These are phyloP conservation scores for Polytrichum commune DNA, from an alignment of 225 moss, liverwort and hornwort species.

Conservation along the genomic window DNA sequence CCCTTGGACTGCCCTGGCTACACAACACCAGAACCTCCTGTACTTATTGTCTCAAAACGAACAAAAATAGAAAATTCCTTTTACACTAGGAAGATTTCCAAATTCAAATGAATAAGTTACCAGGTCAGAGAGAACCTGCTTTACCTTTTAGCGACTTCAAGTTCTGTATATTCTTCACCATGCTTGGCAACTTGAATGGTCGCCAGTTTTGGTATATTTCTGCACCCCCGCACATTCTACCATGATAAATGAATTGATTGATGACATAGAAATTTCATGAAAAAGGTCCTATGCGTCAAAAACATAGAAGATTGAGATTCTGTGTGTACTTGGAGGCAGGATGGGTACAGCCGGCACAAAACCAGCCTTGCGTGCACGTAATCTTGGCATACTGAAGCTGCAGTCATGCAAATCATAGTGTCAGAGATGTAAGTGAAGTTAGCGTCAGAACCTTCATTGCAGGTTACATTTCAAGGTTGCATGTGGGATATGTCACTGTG, in stretches of 20 bases:
- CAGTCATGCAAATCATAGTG: conserved; percentile 6
- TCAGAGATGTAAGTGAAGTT: too few relatives aligned
- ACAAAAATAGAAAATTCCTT: too few relatives aligned
- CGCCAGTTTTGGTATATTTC: conserved; percentile 71
- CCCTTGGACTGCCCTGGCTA: too few relatives aligned
- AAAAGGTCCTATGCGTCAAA: too few relatives aligned
- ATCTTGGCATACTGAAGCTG: conserved; percentile 66
- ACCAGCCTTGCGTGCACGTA: conserved; percentile 74
- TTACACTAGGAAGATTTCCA: too few relatives aligned
- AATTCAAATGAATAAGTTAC: not conserved
- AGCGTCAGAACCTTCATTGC: too few relatives aligned
- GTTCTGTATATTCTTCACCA: conserved; percentile 53
- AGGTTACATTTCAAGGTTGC: too few relatives aligned
- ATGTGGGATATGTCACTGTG: not conserved
- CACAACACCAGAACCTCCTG: too few relatives aligned
- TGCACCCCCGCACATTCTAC: conserved; percentile 19
- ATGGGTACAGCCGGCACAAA: conserved; percentile 67
- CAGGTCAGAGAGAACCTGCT: not conserved
- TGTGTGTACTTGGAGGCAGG: conserved; percentile 52
- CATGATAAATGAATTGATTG: not conserved
- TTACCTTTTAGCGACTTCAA: conserved; percentile 54
- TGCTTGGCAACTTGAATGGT: conserved; percentile 62
- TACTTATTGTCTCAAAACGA: too few relatives aligned
- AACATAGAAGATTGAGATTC: not conserved
- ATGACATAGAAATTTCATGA: too few relatives aligned